Evolutionary conservation across 2,329 filamentous ascomycete genomes (phyloP), one percentile per base, ranked within the genome.

Genomic region (Zymoseptoria passerinii): DNA sequence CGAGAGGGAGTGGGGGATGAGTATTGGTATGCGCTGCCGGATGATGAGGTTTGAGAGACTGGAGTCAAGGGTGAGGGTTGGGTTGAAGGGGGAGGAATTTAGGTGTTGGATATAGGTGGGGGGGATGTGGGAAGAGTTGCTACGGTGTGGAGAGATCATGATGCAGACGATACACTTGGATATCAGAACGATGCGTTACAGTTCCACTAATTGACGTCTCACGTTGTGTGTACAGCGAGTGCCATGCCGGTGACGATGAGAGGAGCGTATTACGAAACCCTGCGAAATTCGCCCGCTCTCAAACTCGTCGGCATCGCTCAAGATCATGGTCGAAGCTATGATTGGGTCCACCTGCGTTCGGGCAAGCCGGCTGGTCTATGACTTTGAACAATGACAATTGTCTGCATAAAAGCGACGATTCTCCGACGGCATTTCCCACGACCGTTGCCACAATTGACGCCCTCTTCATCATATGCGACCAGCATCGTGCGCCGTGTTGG

Each of bases 1-100:
- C 80, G 94, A 55, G 88, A 94, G 66, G 92, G 89, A 0, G 73
- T 97, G 65, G 90, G 96, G 72, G 90, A 95, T 65, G 88, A 96
- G 72, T 99, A 95, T 73, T 96, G 88, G 75, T 97, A 95, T 76
- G 89, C 92, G 49, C 75, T 78, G 69, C 62, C 64, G 28, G 65
- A 68, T 52, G 62, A 65, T 48, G 61, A 52, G 50, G 23, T 28
- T 8, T 52, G 28, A 50, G n/a, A n/a, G 5, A 8, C n/a, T 28
- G 13, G 49, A 18, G 18, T 51, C 16, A 23, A 23, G 27, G 49
- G 16, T 44, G 35, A 44, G 35, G 13, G 13, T 44, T n/a, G 35
- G 35, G 8, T 23, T n/a, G n/a, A n/a, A n/a, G n/a, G 35, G n/a
- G 35, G 13, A 16, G 13, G 35, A 44, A 44, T 16, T 2, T 44